Conservation (phyloP, 23 red algal species). For the Gracilaria vermiculophylla region DNA sequence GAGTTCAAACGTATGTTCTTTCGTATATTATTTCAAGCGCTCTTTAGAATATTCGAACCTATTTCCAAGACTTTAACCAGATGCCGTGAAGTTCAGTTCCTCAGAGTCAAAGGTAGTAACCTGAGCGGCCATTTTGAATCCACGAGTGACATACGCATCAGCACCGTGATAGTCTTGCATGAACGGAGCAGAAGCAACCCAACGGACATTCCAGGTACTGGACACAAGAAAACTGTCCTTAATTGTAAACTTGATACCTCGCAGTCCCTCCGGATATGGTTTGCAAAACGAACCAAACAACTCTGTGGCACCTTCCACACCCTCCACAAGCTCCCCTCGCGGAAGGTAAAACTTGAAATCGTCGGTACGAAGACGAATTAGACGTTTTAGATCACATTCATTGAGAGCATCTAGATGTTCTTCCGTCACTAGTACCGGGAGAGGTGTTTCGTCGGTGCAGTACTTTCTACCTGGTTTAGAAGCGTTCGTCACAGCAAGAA, state of each 20-base stretch:
- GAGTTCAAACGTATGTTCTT: too few relatives aligned
- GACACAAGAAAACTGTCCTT: conserved; percentile 5
- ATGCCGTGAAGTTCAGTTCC: neutral
- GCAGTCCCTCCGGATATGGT: neutral
- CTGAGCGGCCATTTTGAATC: conserved; percentile 13
- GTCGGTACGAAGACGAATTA: neutral
- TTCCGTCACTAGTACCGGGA: neutral
- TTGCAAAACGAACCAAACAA: neutral
- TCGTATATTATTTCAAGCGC: too few relatives aligned
- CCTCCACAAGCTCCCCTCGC: neutral
- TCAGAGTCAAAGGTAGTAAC: conserved; percentile 4
- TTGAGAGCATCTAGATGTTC: conserved; percentile 7
- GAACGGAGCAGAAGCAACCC: conserved; percentile 7
- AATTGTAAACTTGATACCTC: neutral
- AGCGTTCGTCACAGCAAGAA: neutral
- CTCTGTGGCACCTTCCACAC: neutral
- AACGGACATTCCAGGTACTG: neutral
- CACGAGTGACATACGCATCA: conserved; percentile 20
- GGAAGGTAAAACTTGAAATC: conserved; percentile 15
- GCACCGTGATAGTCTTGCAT: conserved; percentile 19
- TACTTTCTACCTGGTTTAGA: neutral
- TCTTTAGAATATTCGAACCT: too few relatives aligned
- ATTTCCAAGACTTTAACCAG: neutral
- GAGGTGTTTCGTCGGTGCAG: conserved; percentile 4
- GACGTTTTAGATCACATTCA: neutral